Evolutionary conservation across 305 asterid genomes (phyloP).

Genomic region (Caryopteris hybrid): DNA sequence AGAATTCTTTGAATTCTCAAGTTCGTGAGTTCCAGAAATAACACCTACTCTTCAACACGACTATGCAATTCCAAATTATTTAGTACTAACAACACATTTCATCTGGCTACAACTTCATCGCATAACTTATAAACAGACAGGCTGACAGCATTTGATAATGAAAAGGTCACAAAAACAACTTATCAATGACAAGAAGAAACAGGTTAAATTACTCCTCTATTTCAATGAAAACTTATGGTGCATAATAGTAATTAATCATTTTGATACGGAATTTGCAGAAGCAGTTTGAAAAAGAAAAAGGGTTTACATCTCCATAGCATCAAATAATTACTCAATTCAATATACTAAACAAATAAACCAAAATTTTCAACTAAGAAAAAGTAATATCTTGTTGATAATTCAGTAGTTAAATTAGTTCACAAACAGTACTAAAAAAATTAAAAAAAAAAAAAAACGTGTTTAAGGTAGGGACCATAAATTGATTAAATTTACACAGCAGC

Average conservation of each 20-base stretch:
- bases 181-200: background rate
- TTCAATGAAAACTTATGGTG: background rate
- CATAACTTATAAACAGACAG: background rate
- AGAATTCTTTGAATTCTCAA: background rate
- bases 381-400: background rate
- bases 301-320: background rate
- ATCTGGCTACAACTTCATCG: background rate
- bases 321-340: background rate
- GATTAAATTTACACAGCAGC: background rate
- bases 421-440: background rate
- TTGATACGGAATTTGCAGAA: background rate
- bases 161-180: background rate
- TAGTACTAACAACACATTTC: background rate
- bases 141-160: background rate
- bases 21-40: background rate
- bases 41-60: background rate
- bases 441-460: background rate
- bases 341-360: background rate
- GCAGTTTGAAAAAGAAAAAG: background rate
- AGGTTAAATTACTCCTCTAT: background rate
- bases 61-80: background rate
- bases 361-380: background rate
- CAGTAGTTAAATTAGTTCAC: background rate
- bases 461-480: background rate
- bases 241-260: background rate